Base-by-base conservation (phyloP, 2,329 filamentous ascomycete species). In the Colletotrichum acutatum region DNA sequence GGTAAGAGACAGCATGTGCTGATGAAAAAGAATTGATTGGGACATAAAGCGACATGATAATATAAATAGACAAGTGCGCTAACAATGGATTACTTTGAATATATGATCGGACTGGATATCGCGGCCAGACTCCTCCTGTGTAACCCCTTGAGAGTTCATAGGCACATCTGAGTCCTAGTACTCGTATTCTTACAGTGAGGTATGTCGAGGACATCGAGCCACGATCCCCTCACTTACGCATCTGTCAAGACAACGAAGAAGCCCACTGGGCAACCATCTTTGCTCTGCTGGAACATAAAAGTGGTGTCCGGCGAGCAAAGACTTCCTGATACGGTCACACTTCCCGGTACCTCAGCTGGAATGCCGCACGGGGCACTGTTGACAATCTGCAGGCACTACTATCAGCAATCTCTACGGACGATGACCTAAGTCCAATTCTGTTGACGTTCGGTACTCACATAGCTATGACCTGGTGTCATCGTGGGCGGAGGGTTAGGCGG, bases 331-430 rank as follows among this genome's bases (percentile, higher is more conserved):
- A 73, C 71, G n/a, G 69, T 72, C 5, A 72, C 69, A 24, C 24
- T 72, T 11, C 66, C 69, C 19, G 66, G 59, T 3, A 56, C 11
- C 2, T 32, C 16, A 11, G 66, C 37, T 6, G 69, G 69, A 26
- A 72, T 69, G 42, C 69, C 66, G 11, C 69, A 72, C 4, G 69
- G 69, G 66, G 69, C 69, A 37, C 69, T 72, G 24, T 72, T 72
- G 37, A 72, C 58, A 32, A 72, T 64, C 69, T 72, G 30, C 3
- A 16, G 32, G 7, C 9, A 2, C 11, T 5, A 12, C 6, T 11
- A 56, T 71, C 9, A 68, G 64, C 7, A 12, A 46, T 19, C 22
- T 16, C 22, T 2, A 42, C 16, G 7, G 16, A n/a, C 9, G 5
- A 9, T 5, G 26, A 8, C 2, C 34, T n/a, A 12, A 3, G 22